Evolutionary conservation across 495 filamentous ascomycete species (phyloP), one percentile per base, ranked within the genome.

Genomic region (Parmelia sp.): DNA sequence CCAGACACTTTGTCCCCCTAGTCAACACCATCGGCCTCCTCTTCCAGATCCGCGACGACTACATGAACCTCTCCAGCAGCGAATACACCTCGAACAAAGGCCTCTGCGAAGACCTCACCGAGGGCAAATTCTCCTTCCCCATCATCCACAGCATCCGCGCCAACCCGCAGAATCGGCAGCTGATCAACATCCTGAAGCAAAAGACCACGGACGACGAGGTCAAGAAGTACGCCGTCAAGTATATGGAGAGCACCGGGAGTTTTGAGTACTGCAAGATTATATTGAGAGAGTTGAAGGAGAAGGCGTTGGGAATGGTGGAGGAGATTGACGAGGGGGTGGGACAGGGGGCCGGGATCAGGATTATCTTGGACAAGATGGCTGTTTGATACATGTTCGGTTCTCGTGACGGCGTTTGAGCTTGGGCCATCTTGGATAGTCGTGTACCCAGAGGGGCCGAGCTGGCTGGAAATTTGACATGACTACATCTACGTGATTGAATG

Each of bases 101-200:
- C 62, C 85, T 96, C 66, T 96, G 90, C 74, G 94, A 98, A 79
- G 94, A 98, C 74, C 76, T 98, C 66, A 97, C 93, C 1, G 94
- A 98, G 78, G 94, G 94, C 49, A 98, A 98, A 82, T 98, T 97
- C 79, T 92, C 88, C 33, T 97, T 96, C 72, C 93, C 93, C 9
- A 89, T 98, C 69, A 97, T 98, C 65, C 93, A 98, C 75, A 88
- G 88, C 73, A 95, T 98, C 67, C 89, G 92, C 67, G 78, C 87
- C 39, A 83, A 92, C 72, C 89, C 90, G 6, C 76, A 75, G 12
- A 92, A 96, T 71, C 82, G 88, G 36, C 89, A 93, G 72, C 81
- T 98, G 55, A 78, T 96, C 65, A 96, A 94, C 69, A 97, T 97
- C 55, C 78, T 98, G 27, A 89, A 90, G 75, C 94, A 97, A 74